Evolutionary conservation across 768 basidiomycete species (phyloP).

Genomic region (Boletus tomentosulus): DNA sequence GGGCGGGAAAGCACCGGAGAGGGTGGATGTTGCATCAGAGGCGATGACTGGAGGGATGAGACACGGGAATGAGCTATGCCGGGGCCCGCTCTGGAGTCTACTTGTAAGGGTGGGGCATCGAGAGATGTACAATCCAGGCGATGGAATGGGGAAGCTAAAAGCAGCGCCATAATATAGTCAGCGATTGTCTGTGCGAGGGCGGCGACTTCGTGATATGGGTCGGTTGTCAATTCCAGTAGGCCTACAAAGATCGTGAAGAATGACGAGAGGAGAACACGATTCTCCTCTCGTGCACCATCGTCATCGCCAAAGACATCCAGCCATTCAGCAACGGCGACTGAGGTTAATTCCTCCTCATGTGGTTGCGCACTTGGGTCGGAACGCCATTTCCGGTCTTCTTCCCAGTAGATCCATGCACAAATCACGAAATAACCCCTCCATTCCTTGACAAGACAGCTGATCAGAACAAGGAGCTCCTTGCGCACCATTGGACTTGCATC

Average conservation of each 20-base stretch:
- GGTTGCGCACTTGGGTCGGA: conserved; percentile 30
- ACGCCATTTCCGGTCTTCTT: conserved; percentile 75
- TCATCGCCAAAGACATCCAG: conserved; percentile 64
- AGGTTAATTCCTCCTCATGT: conserved; percentile 69
- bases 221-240: conserved; percentile 85
- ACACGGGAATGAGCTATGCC: conserved; percentile 38
- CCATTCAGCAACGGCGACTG: conserved; percentile 75
- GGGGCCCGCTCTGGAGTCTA: conserved; percentile 32
- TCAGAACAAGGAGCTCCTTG: conserved; percentile 87
- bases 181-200: conserved; percentile 86
- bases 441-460: conserved; percentile 92
- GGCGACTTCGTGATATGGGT: conserved; percentile 91
- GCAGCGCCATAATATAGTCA: conserved; percentile 87
- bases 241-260: conserved; percentile 92
- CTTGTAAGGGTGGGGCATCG: conserved; percentile 40
- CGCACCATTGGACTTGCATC: conserved; percentile 97
- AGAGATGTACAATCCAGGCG: conserved; percentile 67
- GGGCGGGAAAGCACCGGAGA: conserved; percentile 49
- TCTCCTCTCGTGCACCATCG: conserved; percentile 66
- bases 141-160: conserved; percentile 86
- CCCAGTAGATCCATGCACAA: conserved; percentile 96
- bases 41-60: conserved; percentile 50
- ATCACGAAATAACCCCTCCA: conserved; percentile 96
- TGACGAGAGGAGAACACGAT: conserved; percentile 79
- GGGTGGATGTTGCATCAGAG: conserved; percentile 40